Evolutionary conservation across 2,329 filamentous ascomycete species (phyloP), one percentile per base, ranked within the genome.

Genomic region (Diaporthe australafricana): DNA sequence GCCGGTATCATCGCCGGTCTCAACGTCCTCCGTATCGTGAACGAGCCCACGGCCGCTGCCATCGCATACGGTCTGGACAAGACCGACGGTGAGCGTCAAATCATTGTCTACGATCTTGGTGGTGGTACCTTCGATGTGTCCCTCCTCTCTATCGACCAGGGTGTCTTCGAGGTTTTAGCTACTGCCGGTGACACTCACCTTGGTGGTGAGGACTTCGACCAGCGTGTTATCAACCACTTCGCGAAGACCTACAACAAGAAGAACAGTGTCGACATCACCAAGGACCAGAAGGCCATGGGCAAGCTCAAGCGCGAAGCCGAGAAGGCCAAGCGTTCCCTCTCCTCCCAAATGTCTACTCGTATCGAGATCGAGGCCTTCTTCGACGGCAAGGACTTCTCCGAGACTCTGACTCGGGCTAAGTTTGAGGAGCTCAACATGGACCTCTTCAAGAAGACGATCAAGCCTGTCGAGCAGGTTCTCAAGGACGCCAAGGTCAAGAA

Each of bases 301-400:
- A 99, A 98, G 89, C 91, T 99, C 79, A 98, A 98, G 94, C 95
- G 96, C 80, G 96, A 98, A 86, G 96, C 96, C 78, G 96, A 99
- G 86, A 98, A 98, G 92, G 96, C 96, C 86, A 99, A 99, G 93
- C 94, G 96, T 81, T 97, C 95, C 78, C 92, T 99, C 71, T 98
- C 94, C 81, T 96, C 94, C 77, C 94, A 97, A 87, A 95, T 94
- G 92, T 95, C 93, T 76, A 94, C 94, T 77, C 93, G 94, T 78
- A 95, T 98, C 78, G 96, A 98, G 87, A 98, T 99, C 76, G 96
- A 99, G 85, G 92, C 94, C 77, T 97, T 99, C 93, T 93, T 94
- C 87, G 91, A 97, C 79, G 96, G 96, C 87, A 92, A 97, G 77
- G 96, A 98, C 85, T 98, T 98, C 89, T 98, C 95, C 62, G 96